phyloP scores from a whole-genome alignment of 2,329 filamentous ascomycete species.

The Juglanconis oblonga region DNA sequence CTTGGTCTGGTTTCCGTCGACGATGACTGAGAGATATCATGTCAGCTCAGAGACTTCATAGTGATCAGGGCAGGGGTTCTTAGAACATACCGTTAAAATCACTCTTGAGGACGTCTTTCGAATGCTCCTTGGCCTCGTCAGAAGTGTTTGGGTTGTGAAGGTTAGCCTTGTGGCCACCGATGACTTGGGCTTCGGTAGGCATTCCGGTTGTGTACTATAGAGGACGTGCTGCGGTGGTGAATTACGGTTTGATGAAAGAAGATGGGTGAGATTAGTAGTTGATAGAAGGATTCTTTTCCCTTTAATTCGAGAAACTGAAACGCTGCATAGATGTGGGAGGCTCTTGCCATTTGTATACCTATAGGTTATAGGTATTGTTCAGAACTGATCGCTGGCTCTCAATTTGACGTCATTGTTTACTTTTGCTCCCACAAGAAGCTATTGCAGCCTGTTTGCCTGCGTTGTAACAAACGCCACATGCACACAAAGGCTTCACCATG shows the following conservation, averaged over 20 bases:
- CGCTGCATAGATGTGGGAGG: neutral
- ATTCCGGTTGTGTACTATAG: slow-evolving; percentile 31
- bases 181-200: slow-evolving; percentile 48
- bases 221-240: neutral
- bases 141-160: slow-evolving; percentile 56
- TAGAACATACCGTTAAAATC: slow-evolving; percentile 37
- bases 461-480: neutral
- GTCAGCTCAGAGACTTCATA: neutral
- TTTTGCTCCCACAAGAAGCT: neutral
- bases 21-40: slow-evolving; percentile 24
- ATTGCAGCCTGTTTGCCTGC: neutral
- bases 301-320: neutral
- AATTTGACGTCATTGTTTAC: slow-evolving; percentile 1
- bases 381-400: neutral
- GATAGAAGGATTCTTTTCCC: neutral
- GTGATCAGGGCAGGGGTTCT: slow-evolving; percentile 29
- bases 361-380: neutral
- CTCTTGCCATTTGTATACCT: neutral
- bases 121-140: slow-evolving; percentile 54
- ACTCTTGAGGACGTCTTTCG: slow-evolving; percentile 48
- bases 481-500: neutral
- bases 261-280: neutral
- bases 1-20: slow-evolving; percentile 39
- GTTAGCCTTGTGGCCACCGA: slow-evolving; percentile 58
- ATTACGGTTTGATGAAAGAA: neutral